A percentile compares a stretch with the other conserved stretches of the same genome.
These are phyloP conservation scores for Mycena albidolilacea DNA, from an alignment of 768 basidiomycete species.

Conservation along the genomic window DNA sequence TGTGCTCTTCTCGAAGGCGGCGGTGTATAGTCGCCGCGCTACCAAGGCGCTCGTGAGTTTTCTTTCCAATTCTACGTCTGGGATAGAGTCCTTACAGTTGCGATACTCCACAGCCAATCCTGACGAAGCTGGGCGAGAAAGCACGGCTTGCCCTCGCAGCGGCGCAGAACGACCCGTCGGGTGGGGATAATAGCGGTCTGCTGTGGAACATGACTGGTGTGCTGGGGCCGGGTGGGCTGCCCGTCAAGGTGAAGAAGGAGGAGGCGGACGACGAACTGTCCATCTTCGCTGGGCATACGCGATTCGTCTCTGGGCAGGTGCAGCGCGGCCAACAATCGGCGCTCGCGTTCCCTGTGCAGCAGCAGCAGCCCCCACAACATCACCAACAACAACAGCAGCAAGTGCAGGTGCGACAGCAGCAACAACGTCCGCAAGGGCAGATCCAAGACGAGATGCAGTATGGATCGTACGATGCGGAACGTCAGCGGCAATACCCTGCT, in stretches of 20 bases:
- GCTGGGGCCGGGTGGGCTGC: conserved; percentile 32
- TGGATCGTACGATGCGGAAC: conserved; percentile 18
- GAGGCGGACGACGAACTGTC: conserved; percentile 75
- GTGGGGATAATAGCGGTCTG: conserved; percentile 54
- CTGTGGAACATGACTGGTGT: conserved; percentile 60
- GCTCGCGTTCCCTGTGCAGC: conserved; percentile 32
- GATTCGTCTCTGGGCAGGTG: conserved; percentile 68
- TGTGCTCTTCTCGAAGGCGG: conserved; percentile 75
- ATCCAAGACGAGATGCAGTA: conserved; percentile 32
- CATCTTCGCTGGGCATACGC: conserved; percentile 78
- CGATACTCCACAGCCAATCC: conserved; percentile 62
- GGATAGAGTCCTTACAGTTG: background rate
- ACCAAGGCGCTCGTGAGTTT: conserved; percentile 73
- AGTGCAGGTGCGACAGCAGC: conserved; percentile 34
- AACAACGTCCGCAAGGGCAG: conserved; percentile 39
- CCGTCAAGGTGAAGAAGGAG: conserved; percentile 57
- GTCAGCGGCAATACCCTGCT: conserved; percentile 16
- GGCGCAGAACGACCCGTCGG: conserved; percentile 55
- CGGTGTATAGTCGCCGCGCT: conserved; percentile 71
- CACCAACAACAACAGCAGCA: conserved; percentile 2
- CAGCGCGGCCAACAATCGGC: conserved; percentile 29
- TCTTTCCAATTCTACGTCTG: background rate
- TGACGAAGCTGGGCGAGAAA: conserved; percentile 75
- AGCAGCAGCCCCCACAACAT: conserved; percentile 17
- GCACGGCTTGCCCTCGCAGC: conserved; percentile 69